phyloP scores from a whole-genome alignment of 306 rosid genomes.

The Elaeagnus macrophylla region DNA sequence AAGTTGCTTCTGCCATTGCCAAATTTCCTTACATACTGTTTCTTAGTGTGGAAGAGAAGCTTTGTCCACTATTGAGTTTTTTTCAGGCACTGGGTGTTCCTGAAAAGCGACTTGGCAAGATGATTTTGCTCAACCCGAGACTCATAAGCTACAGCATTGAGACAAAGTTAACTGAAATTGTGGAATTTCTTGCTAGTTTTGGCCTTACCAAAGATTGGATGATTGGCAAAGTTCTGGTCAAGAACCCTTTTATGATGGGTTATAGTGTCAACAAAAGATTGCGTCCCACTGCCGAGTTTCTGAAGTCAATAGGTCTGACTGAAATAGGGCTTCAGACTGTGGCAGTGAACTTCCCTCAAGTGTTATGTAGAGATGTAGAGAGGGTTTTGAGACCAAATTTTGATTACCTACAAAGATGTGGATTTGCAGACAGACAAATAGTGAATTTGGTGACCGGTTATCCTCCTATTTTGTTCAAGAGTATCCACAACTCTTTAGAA shows the following conservation, averaged over 20 bases:
- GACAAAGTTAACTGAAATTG: slow-evolving; percentile 57
- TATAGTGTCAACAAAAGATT: slow-evolving; percentile 73
- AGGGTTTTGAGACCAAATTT: slow-evolving; percentile 63
- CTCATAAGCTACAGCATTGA: slow-evolving; percentile 86
- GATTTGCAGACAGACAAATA: slow-evolving; percentile 58
- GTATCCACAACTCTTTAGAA: slow-evolving; percentile 63
- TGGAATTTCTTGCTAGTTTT: slow-evolving; percentile 55
- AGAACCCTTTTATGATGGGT: slow-evolving; percentile 78
- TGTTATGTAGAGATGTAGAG: slow-evolving; percentile 70
- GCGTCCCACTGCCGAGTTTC: slow-evolving; percentile 57
- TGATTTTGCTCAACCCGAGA: slow-evolving; percentile 75
- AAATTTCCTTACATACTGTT: slow-evolving; percentile 74
- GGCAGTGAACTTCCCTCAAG: slow-evolving; percentile 59
- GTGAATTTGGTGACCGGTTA: slow-evolving; percentile 67
- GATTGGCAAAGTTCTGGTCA: slow-evolving; percentile 69
- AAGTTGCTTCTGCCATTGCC: slow-evolving; percentile 65
- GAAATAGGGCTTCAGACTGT: slow-evolving; percentile 57
- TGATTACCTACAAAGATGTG: slow-evolving; percentile 41
- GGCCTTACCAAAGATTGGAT: slow-evolving; percentile 67
- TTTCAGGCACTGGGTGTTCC: slow-evolving; percentile 73
- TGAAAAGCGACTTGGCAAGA: slow-evolving; percentile 74
- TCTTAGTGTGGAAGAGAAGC: slow-evolving; percentile 86
- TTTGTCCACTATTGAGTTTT: slow-evolving; percentile 85
- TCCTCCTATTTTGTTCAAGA: slow-evolving; percentile 82
- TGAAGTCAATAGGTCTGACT: slow-evolving; percentile 49